Conservation (phyloP, 2,329 filamentous ascomycete species). For the Teratosphaeriaceae sp. region DNA sequence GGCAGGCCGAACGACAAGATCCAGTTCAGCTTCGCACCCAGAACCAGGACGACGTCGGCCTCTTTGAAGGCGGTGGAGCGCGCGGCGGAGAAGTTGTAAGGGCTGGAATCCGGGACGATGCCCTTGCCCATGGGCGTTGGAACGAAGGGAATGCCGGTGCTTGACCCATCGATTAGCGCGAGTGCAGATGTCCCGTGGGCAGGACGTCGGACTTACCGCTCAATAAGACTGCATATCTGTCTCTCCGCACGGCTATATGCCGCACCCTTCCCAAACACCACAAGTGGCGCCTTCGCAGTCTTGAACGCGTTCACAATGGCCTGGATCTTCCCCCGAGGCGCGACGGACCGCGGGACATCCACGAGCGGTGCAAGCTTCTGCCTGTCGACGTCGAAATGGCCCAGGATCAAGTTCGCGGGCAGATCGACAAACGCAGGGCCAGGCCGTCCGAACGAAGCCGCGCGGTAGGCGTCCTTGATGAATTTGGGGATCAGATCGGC, state of each 20-base stretch:
- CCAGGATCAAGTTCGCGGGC: slow-evolving; percentile 50
- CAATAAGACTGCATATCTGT: slow-evolving; percentile 39
- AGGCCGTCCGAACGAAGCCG: slow-evolving; percentile 48
- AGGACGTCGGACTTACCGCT: slow-evolving; percentile 22
- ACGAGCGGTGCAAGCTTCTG: slow-evolving; percentile 13
- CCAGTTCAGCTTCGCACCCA: slow-evolving; percentile 53
- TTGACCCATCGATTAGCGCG: not conserved
- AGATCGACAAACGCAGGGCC: slow-evolving; percentile 50
- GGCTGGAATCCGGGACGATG: slow-evolving; percentile 48
- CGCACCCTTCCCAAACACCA: slow-evolving; percentile 51
- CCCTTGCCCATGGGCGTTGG: slow-evolving; percentile 56
- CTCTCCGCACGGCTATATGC: slow-evolving; percentile 47
- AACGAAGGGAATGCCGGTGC: slow-evolving; percentile 47
- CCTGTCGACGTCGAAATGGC: slow-evolving; percentile 17
- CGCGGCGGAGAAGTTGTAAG: slow-evolving; percentile 47
- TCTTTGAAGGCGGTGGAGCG: slow-evolving; percentile 47
- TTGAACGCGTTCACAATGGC: slow-evolving; percentile 41
- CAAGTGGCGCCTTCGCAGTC: slow-evolving; percentile 43
- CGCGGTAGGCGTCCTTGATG: slow-evolving; percentile 47
- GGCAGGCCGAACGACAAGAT: slow-evolving; percentile 51
- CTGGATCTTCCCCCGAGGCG: slow-evolving; percentile 38
- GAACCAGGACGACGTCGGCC: slow-evolving; percentile 49
- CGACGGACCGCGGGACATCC: slow-evolving; percentile 37
- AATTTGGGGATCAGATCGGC: slow-evolving; percentile 41
- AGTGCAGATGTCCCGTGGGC: not conserved